Evolutionary conservation across 805 yeast species (phyloP).

Genomic region (Aciculoconidium aculeatum): DNA sequence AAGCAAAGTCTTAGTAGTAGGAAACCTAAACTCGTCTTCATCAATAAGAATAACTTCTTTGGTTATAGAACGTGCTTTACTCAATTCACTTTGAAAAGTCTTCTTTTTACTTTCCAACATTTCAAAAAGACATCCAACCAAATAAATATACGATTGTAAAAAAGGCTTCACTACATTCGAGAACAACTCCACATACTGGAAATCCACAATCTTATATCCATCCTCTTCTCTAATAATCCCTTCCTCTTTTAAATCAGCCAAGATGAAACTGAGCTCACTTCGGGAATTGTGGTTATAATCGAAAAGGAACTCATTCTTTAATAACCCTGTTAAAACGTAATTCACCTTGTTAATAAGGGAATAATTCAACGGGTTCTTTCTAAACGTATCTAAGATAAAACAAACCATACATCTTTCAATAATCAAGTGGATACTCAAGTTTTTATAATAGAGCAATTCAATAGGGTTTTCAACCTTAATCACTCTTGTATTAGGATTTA

Average conservation of each 20-base stretch:
- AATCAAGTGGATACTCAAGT: constrained; percentile 49
- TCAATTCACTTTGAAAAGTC: constrained; percentile 12
- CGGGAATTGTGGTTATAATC: constrained; percentile 32
- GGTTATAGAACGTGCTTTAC: constrained; percentile 7
- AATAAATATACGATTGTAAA: constrained; percentile 26
- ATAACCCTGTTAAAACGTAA: constrained; percentile 32
- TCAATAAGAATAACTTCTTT: constrained; percentile 6
- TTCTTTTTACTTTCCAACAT: constrained; percentile 12
- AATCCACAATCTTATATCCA: constrained; percentile 17
- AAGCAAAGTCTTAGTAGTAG: constrained; percentile 28
- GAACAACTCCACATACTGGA: constrained; percentile 17
- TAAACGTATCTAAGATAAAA: constrained; percentile 14
- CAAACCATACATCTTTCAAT: constrained; percentile 46
- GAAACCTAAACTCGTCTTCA: constrained; percentile 15
- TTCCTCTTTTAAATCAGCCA: constrained; percentile 16
- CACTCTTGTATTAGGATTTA: constrained; percentile 16
- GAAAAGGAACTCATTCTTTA: constrained; percentile 38
- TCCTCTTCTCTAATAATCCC: constrained; percentile 11
- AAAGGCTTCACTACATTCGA: constrained; percentile 30
- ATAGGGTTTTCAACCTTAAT: constrained; percentile 42
- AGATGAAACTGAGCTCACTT: constrained; percentile 23
- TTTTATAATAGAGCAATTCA: constrained; percentile 53
- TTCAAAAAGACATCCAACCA: constrained; percentile 13
- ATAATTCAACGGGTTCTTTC: constrained; percentile 4
- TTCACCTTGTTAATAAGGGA: constrained; percentile 19